phyloP scores from a whole-genome alignment of 2,329 filamentous ascomycete genomes.

The Daldinia sp. region DNA sequence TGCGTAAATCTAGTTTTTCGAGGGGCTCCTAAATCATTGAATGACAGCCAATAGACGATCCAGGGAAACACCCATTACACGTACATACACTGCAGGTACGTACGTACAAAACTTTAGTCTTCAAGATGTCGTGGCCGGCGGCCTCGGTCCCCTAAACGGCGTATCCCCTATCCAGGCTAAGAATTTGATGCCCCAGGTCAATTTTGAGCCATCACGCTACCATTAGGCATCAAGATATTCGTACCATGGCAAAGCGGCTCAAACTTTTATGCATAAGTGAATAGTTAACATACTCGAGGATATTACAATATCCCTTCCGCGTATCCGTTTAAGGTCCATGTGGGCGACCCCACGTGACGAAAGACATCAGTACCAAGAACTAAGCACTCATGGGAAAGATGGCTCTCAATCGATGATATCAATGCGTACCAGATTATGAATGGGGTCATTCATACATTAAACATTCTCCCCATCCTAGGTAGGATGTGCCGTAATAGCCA shows the following conservation, averaged over 20 bases:
- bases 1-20: conserved; percentile 25
- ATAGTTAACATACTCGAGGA: not conserved
- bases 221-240: not conserved
- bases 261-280: not conserved
- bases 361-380: conserved; percentile 10
- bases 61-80: conserved; percentile 1
- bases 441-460: not conserved
- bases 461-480: not conserved
- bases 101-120: conserved; percentile 1
- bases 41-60: conserved; percentile 24
- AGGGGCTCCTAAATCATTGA: not conserved
- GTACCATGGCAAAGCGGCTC: not conserved
- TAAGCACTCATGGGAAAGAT: not conserved
- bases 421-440: conserved; percentile 1
- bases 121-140: conserved; percentile 10
- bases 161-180: conserved; percentile 9
- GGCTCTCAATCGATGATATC: conserved; percentile 7
- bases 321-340: not conserved
- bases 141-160: conserved; percentile 18
- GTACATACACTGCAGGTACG: conserved; percentile 1
- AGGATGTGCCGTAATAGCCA: not conserved
- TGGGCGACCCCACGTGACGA: conserved; percentile 3
- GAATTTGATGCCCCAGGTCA: not conserved
- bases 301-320: not conserved
- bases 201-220: not conserved